phyloP scores from a whole-genome alignment of 2,329 filamentous ascomycete species.

The Cordyceps fumosorosea region DNA sequence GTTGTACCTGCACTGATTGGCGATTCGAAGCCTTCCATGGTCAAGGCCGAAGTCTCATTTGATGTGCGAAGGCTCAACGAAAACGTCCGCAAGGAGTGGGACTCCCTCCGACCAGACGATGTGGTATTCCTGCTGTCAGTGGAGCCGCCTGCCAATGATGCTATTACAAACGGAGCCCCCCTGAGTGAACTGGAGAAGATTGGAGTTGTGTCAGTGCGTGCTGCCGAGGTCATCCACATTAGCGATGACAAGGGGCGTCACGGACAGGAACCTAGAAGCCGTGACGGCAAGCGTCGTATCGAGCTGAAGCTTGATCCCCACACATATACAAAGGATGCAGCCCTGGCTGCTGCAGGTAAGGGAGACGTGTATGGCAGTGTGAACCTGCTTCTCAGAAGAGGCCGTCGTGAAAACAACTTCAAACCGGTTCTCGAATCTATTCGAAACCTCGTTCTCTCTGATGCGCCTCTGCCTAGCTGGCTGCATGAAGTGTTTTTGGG shows the following conservation, averaged over 20 bases:
- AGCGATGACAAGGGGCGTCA: slow-evolving; percentile 77
- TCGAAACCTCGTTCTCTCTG: slow-evolving; percentile 74
- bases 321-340: slow-evolving; percentile 71
- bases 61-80: slow-evolving; percentile 77
- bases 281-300: slow-evolving; percentile 65
- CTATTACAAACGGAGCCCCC: slow-evolving; percentile 45
- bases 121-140: slow-evolving; percentile 82
- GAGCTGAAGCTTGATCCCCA: slow-evolving; percentile 74
- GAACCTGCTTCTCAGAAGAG: slow-evolving; percentile 78
- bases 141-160: slow-evolving; percentile 50
- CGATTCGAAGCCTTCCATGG: slow-evolving; percentile 71
- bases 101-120: slow-evolving; percentile 77
- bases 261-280: slow-evolving; percentile 50
- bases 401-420: slow-evolving; percentile 93
- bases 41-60: slow-evolving; percentile 78
- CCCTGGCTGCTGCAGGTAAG: slow-evolving; percentile 57
- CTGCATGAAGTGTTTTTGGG: slow-evolving; percentile 96
- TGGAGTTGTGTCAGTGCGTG: slow-evolving; percentile 65
- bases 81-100: slow-evolving; percentile 79
- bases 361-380: slow-evolving; percentile 75
- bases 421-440: slow-evolving; percentile 89
- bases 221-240: slow-evolving; percentile 79
- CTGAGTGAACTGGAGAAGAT: slow-evolving; percentile 50
- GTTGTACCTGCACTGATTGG: slow-evolving; percentile 78
- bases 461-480: slow-evolving; percentile 83